Evolutionary conservation across 208 protist species (phyloP), one percentile per base, ranked within the genome.

Genomic region (Trypanosoma melophagium): DNA sequence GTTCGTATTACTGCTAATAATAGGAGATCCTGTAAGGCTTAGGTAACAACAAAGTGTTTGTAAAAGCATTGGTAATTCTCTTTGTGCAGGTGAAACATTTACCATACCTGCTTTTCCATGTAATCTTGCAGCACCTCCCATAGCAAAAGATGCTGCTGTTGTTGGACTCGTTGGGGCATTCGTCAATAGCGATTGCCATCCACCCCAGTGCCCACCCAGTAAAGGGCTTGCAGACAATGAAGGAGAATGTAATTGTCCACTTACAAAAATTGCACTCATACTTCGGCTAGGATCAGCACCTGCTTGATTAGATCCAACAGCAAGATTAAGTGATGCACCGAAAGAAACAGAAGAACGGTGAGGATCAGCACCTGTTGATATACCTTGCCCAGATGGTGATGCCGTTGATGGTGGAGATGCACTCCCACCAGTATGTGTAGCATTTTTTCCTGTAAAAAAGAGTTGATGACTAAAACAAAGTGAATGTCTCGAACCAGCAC

Each of bases 1-100:
- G 25, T 66, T 50, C n/a, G 42, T 51, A 60, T 91, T 81, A 40
- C 85, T 84, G 19, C 69, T 76, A 78, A 89, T 89, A 60, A 93
- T 90, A 7, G 84, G 84, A 51, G 76, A 80, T 25, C 84, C 86
- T 19, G 67, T 81, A 17, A 91, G 41, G n/a, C 70, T 71, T 13
- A 95, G 64, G 60, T 90, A 76, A 12, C 67, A 70, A 22, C 80
- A 79, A 53, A 95, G 65, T 25, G 81, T 71, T 54, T 70, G 80
- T 55, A 95, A 69, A 19, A 82, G 57, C 45, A 80, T 66, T 31
- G 77, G 69, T 21, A 92, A 69, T 53, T 89, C 77, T 63, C 66
- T 78, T 62, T 79, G 72, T 19, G 69, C 66, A 19, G 62, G 52
- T 38, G 76, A 84, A 22, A 57, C 14, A 24, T 17, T 38, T 7